Evolutionary conservation across 1,284 basidiomycete species (phyloP), one percentile per base, ranked within the genome.

Genomic region (Tilletiaria anomala): DNA sequence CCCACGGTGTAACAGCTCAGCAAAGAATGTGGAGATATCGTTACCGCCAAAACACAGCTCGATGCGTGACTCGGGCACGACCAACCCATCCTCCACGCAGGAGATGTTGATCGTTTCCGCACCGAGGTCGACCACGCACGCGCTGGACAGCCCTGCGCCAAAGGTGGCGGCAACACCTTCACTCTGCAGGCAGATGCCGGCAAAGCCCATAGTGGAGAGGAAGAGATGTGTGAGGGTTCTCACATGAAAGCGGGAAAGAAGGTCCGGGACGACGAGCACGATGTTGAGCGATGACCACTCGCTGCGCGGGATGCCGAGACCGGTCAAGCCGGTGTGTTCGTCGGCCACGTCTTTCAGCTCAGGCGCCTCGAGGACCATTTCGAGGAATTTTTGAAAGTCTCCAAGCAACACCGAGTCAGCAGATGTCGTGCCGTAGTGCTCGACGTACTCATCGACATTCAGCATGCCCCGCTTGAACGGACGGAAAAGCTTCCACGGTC

Each of bases 41-140:
- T 89, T 81, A 2, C 91, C 89, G 20, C 87, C 91, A 66, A 88
- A 83, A 48, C 79, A 79, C 33, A 97, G 73, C 21, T 76, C 73
- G 69, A 96, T 79, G 46, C 91, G 77, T 3, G 86, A 87, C 54
- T 97, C 93, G 2, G 81, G 68, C 19, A 89, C 71, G 12, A 97
- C 77, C 38, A 91, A 68, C 1, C 93, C 93, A 60, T 99, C 93
- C 51, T 97, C 93, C 5, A 97, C 83, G 60, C 91, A 96, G 0
- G 88, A 79, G 39, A 99, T 78, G 50, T 78, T 84, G 2, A 83
- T 88, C 48, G 75, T 78, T 18, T 75, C 76, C 5, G 89, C 82
- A 8, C 93, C 93, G 42, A 97, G 79, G 63, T 97, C 87, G 24
- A 97, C 83, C 3, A 99, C 84, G 61, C 91, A 96, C 10, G 88